Conservation (phyloP, 2,329 filamentous ascomycete genomes). For the Aspergillus udagawae region DNA sequence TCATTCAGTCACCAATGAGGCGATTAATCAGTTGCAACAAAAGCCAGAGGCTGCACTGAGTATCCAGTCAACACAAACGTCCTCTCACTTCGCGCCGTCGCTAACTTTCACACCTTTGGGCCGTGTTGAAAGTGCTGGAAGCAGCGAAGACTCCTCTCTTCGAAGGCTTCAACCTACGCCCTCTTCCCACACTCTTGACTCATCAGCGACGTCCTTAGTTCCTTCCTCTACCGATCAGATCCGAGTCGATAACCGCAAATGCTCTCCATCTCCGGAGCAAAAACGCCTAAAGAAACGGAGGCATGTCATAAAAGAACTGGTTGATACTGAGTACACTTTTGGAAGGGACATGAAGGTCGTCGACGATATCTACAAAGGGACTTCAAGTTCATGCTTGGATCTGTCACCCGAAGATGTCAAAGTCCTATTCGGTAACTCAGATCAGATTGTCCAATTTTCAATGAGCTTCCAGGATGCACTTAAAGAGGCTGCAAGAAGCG, state of each 20-base stretch:
- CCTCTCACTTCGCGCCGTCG: constrained; percentile 11
- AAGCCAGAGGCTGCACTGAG: neutral
- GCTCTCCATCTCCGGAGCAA: constrained; percentile 37
- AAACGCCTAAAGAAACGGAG: constrained; percentile 71
- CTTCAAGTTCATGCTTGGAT: constrained; percentile 74
- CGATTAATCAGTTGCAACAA: constrained; percentile 5
- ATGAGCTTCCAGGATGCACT: constrained; percentile 72
- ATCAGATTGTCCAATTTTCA: constrained; percentile 85
- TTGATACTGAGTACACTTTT: constrained; percentile 89
- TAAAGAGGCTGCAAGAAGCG: constrained; percentile 71
- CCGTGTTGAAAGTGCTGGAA: constrained; percentile 24
- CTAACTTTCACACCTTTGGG: constrained; percentile 15
- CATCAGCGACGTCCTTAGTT: constrained; percentile 36
- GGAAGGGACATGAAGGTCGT: constrained; percentile 95
- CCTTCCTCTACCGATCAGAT: constrained; percentile 27
- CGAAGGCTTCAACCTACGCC: constrained; percentile 23
- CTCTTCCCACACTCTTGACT: constrained; percentile 30
- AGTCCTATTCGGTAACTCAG: constrained; percentile 85
- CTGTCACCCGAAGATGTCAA: constrained; percentile 82
- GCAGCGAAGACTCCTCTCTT: constrained; percentile 38
- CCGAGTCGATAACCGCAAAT: constrained; percentile 14
- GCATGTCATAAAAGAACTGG: constrained; percentile 82
- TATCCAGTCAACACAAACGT: constrained; percentile 10
- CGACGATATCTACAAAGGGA: constrained; percentile 96
- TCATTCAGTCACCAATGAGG: constrained; percentile 8